Conservation (phyloP, 2,329 filamentous ascomycete genomes). For the Orbilia javanica region DNA sequence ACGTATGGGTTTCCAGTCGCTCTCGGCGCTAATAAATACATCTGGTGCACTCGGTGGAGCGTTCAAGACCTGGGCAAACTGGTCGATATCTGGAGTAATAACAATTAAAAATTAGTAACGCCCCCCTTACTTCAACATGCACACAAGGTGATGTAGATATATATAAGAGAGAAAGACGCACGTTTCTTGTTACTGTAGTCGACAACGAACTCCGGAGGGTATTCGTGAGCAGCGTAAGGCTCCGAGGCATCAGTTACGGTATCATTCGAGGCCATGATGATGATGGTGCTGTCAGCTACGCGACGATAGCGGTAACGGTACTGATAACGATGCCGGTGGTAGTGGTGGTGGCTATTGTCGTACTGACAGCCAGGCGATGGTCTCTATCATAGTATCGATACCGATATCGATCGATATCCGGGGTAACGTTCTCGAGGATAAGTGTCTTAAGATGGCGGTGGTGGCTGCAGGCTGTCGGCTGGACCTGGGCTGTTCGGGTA, state of each 20-base stretch:
- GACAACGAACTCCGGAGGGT: slow-evolving; percentile 52
- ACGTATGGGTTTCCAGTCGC: slow-evolving; percentile 93
- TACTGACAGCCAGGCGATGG: not conserved
- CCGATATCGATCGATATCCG: not conserved
- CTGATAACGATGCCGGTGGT: not conserved
- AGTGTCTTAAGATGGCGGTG: not conserved
- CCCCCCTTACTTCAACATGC: not conserved
- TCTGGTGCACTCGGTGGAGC: slow-evolving; percentile 60
- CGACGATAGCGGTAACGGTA: slow-evolving; percentile 20
- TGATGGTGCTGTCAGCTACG: slow-evolving; percentile 11
- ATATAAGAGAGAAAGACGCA: not conserved
- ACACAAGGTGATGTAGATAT: not conserved
- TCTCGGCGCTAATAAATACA: slow-evolving; percentile 84
- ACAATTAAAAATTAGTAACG: not conserved
- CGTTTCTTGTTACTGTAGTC: slow-evolving; percentile 56
- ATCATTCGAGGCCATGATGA: slow-evolving; percentile 31
- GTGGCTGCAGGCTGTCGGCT: slow-evolving; percentile 9
- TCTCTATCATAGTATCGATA: slow-evolving; percentile 7
- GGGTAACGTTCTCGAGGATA: not conserved
- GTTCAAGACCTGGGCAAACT: slow-evolving; percentile 60
- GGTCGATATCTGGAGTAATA: slow-evolving; percentile 60
- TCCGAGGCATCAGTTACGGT: slow-evolving; percentile 52
- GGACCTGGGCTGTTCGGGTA: slow-evolving; percentile 15
- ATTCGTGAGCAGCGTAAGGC: slow-evolving; percentile 55
- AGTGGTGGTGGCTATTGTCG: not conserved